phyloP scores from a whole-genome alignment of 345 rosid species.

The Citrus mangshanensis region DNA sequence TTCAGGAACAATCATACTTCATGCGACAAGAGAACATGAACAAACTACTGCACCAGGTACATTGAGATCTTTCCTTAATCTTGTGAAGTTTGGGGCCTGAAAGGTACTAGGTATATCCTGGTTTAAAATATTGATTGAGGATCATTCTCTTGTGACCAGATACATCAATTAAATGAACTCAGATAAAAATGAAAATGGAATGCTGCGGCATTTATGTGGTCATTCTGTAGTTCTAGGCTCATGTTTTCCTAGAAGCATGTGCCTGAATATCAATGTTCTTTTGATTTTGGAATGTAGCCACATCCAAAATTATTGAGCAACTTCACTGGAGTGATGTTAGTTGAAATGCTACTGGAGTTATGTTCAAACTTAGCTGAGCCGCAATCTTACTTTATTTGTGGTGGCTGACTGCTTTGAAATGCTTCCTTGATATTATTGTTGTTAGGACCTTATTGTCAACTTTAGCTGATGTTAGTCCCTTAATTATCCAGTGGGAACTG shows the following conservation, averaged over 20 bases:
- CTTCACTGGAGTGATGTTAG: background rate
- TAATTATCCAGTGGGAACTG: slow-evolving; percentile 41
- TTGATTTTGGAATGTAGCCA: background rate
- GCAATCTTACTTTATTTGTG: background rate
- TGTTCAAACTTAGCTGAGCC: background rate
- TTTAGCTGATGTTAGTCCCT: slow-evolving; percentile 15
- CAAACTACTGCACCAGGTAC: slow-evolving; percentile 55
- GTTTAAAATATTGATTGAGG: slow-evolving; percentile 1
- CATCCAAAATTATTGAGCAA: background rate
- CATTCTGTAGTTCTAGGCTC: background rate
- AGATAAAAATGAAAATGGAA: background rate
- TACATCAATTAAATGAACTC: background rate
- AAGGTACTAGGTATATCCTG: background rate
- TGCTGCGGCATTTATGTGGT: background rate
- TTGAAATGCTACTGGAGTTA: background rate
- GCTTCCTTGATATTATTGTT: background rate
- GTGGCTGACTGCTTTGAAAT: background rate
- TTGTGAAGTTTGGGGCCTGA: background rate
- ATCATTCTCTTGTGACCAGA: background rate
- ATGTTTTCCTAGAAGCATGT: background rate
- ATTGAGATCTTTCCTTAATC: background rate
- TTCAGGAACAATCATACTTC: slow-evolving; percentile 81
- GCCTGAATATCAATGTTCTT: background rate
- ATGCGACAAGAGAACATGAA: slow-evolving; percentile 79
- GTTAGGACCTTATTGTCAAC: background rate